Evolutionary conservation across 129 eudicot genomes (phyloP).

Genomic region (Pittosporum tobira): DNA sequence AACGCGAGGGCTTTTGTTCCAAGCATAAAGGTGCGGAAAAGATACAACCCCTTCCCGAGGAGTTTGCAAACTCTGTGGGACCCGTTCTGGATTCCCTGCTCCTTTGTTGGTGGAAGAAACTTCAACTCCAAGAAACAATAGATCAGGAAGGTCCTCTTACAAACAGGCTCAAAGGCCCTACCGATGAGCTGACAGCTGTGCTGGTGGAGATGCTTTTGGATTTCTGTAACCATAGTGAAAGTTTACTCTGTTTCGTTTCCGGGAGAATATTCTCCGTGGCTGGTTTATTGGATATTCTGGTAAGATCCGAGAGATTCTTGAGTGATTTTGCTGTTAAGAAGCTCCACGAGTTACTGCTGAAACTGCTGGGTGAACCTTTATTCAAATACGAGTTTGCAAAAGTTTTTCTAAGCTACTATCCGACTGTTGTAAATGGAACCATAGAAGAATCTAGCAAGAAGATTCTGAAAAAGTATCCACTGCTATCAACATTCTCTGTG

Average conservation of each 20-base stretch:
- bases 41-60: slow-evolving; percentile 79
- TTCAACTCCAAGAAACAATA: slow-evolving; percentile 26
- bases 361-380: slow-evolving; percentile 74
- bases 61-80: slow-evolving; percentile 53
- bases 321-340: slow-evolving; percentile 39
- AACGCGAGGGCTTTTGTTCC: slow-evolving; percentile 91
- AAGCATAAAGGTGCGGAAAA: slow-evolving; percentile 98
- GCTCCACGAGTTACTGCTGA: slow-evolving; percentile 84
- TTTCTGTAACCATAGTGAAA: slow-evolving; percentile 76
- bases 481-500: slow-evolving; percentile 79
- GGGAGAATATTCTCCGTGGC: slow-evolving; percentile 42
- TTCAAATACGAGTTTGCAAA: slow-evolving; percentile 93
- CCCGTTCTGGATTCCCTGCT: slow-evolving; percentile 73
- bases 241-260: slow-evolving; percentile 87
- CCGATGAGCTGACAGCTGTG: slow-evolving; percentile 57
- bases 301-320: slow-evolving; percentile 77
- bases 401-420: slow-evolving; percentile 67
- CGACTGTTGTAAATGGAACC: slow-evolving; percentile 54
- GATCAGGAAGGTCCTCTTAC: slow-evolving; percentile 24
- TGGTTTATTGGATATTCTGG: slow-evolving; percentile 61
- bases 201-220: slow-evolving; percentile 85
- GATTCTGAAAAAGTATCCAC: slow-evolving; percentile 52
- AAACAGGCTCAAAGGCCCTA: slow-evolving; percentile 22
- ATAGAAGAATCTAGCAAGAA: slow-evolving; percentile 39
- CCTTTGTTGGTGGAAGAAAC: slow-evolving; percentile 46